Evolutionary conservation across 2,329 filamentous ascomycete species (phyloP).

Genomic region (Neospermospora avenae): DNA sequence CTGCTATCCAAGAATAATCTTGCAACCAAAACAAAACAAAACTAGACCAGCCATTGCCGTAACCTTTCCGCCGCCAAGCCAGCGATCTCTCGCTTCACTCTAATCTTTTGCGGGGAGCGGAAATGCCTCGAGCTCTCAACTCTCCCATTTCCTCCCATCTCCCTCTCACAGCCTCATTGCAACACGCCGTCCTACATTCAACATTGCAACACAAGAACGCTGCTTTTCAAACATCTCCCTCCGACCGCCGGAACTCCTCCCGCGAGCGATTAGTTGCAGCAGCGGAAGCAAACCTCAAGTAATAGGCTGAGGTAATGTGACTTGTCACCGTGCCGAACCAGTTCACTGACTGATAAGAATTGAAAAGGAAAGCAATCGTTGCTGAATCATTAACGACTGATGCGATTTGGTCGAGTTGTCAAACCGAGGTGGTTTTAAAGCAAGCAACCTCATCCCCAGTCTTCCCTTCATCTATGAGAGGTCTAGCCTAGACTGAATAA

Average conservation of each 20-base stretch:
- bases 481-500: background rate
- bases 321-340: slow-evolving; percentile 8
- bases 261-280: background rate
- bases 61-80: background rate
- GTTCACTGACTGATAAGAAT: background rate
- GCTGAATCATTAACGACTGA: too few relatives aligned
- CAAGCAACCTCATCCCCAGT: background rate
- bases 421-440: background rate
- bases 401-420: too few relatives aligned
- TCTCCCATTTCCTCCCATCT: background rate
- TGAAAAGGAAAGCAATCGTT: too few relatives aligned
- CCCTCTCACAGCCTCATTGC: background rate
- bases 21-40: too few relatives aligned
- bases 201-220: background rate
- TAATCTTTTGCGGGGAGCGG: background rate
- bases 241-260: background rate
- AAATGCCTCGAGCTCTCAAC: background rate
- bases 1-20: too few relatives aligned
- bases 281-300: background rate
- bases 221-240: background rate
- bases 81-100: background rate
- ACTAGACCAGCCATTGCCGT: background rate
- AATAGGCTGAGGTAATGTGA: slow-evolving; percentile 14
- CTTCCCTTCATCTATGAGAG: background rate
- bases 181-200: background rate